Conservation (phyloP, 2,329 filamentous ascomycete species). For the Fusarium keratoplasticum region DNA sequence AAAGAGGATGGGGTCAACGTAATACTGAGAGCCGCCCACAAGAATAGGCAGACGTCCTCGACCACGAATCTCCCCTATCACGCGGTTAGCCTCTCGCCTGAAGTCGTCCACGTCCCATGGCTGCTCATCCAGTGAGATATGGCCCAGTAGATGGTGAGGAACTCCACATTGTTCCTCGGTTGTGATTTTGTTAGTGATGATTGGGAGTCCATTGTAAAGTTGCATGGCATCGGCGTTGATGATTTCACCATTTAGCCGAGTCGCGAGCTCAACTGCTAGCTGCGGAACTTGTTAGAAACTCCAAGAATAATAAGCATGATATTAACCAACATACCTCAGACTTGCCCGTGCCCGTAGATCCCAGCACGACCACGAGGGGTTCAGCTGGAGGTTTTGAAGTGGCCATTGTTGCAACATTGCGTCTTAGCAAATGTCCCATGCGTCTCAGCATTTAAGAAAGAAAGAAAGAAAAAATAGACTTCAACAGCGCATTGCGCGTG, state of each 20-base stretch:
- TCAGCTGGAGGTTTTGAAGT: slow-evolving; percentile 53
- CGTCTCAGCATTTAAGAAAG: slow-evolving; percentile 43
- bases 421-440: slow-evolving; percentile 41
- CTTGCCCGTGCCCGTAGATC: slow-evolving; percentile 93
- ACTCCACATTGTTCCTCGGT: slow-evolving; percentile 79
- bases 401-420: slow-evolving; percentile 56
- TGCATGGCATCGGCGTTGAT: slow-evolving; percentile 99
- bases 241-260: slow-evolving; percentile 87
- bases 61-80: slow-evolving; percentile 81
- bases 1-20: slow-evolving; percentile 89
- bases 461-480: slow-evolving; percentile 7
- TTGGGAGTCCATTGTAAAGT: slow-evolving; percentile 89
- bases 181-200: slow-evolving; percentile 95
- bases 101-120: slow-evolving; percentile 88
- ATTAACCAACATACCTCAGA: slow-evolving; percentile 74
- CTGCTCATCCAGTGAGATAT: slow-evolving; percentile 78
- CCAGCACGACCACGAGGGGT: slow-evolving; percentile 84
- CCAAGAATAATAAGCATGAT: not conserved
- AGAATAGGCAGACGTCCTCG: slow-evolving; percentile 88
- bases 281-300: slow-evolving; percentile 50
- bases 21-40: slow-evolving; percentile 96
- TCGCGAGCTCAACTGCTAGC: slow-evolving; percentile 90
- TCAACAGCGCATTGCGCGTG: not conserved
- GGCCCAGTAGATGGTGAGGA: slow-evolving; percentile 88
- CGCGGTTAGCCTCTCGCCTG: slow-evolving; percentile 72